Evolutionary conservation across 106 monocot genomes (phyloP), one percentile per base, ranked within the genome.

Genomic region (Cymbidium sinense): DNA sequence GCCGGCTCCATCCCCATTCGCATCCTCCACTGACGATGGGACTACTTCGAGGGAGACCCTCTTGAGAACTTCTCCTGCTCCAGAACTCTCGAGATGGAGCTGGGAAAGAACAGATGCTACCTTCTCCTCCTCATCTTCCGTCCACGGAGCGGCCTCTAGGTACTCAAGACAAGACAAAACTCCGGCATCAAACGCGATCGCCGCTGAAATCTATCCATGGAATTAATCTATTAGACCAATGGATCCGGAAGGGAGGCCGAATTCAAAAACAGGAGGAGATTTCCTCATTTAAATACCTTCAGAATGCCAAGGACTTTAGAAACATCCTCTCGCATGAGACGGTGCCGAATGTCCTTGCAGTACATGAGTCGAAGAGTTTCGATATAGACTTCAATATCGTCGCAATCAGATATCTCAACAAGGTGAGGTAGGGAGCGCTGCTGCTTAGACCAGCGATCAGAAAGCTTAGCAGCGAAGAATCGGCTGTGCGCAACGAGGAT

Each of bases 371-470:
- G 86, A 55, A 96, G 88, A 11, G 96, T 94, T 85, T 94, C 93
- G 11, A 89, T 80, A 58, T 96, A 96, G 73, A 88, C 80, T 85
- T 96, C 96, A 34, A 96, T 91, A 64, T 96, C 96, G 50, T 96
- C 96, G 83, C 96, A 96, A 82, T 96, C 96, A 74, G 96, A 93
- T 78, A 96, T 96, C 81, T 96, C 93, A 51, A 96, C 90, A n/a
- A 94, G 64, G 86, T 91, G 91, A 41, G 93, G 87, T 27, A 90
- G 82, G 17, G 90, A 82, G 19, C 87, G 65, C 84, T 93, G 93
- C 93, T 95, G 95, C 76, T 86, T 88, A 17, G 90, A 90, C 87
- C 90, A 87, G 51, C 89, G 91, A 65, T 96, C 96, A 18, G 91
- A 89, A 65, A 96, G 87, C 86, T 89, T 91, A 25, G 82, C 76